phyloP scores from a whole-genome alignment of 352 stramenopile species.

The Phytophthora colocasiae region DNA sequence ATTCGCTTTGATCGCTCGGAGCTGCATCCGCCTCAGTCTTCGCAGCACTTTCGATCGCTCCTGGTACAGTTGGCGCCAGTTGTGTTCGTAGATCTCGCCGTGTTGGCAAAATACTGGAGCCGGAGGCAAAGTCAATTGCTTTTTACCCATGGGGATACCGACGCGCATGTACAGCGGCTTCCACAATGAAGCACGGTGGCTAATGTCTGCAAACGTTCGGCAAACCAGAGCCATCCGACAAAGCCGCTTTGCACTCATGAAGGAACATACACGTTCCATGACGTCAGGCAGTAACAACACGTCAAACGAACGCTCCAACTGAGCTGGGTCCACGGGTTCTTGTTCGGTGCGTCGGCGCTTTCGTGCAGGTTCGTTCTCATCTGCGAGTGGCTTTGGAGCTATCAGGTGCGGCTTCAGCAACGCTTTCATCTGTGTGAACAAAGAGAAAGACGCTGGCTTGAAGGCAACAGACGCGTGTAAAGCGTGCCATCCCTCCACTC shows the following conservation, averaged over 20 bases:
- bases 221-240: conserved; percentile 67
- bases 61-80: conserved; percentile 44
- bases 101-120: conserved; percentile 35
- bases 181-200: conserved; percentile 47
- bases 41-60: conserved; percentile 27
- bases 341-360: conserved; percentile 25
- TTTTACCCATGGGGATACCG: conserved; percentile 11
- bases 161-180: conserved; percentile 45
- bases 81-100: conserved; percentile 39
- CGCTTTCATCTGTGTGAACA: conserved; percentile 37
- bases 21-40: conserved; percentile 36
- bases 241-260: conserved; percentile 77
- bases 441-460: conserved; percentile 3
- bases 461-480: conserved; percentile 12
- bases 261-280: conserved; percentile 74
- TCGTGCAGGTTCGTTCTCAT: conserved; percentile 18
- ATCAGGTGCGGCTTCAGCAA: conserved; percentile 41
- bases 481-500: conserved; percentile 18
- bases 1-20: conserved; percentile 14
- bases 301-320: conserved; percentile 55
- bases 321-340: conserved; percentile 29
- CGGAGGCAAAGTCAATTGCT: conserved; percentile 10
- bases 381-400: conserved; percentile 9
- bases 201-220: conserved; percentile 48
- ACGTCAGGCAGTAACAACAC: conserved; percentile 66